Evolutionary conservation across 345 rosid genomes (phyloP).

Genomic region (Lenwebbia sp.): DNA sequence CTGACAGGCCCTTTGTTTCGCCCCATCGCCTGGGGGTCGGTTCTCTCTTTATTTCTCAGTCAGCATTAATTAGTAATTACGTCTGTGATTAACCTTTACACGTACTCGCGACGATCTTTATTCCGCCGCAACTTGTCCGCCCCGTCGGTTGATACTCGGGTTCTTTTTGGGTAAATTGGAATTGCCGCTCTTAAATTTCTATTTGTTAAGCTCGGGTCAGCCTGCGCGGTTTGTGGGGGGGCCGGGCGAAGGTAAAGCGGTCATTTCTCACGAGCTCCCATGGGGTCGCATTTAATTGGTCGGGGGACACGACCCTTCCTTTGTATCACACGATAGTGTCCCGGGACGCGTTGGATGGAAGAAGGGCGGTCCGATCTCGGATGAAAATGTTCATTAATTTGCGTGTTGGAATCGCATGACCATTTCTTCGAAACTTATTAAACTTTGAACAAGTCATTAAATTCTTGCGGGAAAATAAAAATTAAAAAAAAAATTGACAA

Average conservation of each 20-base stretch:
- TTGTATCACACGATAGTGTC: no score
- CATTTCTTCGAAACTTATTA: neutral
- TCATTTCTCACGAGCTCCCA: neutral
- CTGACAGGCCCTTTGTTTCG: neutral
- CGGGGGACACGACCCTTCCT: neutral
- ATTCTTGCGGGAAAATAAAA: neutral
- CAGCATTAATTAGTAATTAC: neutral
- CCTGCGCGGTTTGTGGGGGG: neutral
- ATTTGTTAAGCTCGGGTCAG: neutral
- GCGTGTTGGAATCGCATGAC: neutral
- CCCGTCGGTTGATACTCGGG: neutral
- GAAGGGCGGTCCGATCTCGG: neutral
- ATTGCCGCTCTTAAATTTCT: neutral
- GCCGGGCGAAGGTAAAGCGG: neutral
- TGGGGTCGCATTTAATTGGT: neutral
- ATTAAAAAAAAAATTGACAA: neutral
- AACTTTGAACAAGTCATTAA: neutral
- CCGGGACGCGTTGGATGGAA: neutral
- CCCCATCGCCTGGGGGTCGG: neutral
- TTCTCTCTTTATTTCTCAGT: neutral
- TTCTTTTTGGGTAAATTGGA: neutral
- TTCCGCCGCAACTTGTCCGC: neutral
- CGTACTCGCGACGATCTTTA: neutral
- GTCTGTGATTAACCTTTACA: neutral
- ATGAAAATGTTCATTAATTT: neutral